phyloP scores from a whole-genome alignment of 345 rosid genomes.

The Eucalyptus paniculata region DNA sequence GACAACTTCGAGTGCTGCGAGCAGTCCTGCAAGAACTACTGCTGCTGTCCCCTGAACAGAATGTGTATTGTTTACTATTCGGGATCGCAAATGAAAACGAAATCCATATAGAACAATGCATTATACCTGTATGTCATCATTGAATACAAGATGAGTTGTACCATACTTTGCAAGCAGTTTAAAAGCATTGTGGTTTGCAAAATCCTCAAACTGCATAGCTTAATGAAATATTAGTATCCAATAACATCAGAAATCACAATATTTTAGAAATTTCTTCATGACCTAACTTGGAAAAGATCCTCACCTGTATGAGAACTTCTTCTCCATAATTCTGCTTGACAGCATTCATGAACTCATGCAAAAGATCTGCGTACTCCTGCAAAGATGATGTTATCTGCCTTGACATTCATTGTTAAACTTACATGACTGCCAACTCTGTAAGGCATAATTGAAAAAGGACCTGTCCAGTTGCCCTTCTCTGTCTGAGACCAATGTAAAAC shows the following conservation, averaged over 20 bases:
- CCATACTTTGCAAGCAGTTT: constrained; percentile 64
- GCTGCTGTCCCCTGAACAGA: constrained; percentile 79
- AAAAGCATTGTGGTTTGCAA: constrained; percentile 93
- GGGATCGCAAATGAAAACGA: not conserved
- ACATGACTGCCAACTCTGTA: not conserved
- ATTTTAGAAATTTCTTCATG: not conserved
- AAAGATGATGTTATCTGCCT: not conserved
- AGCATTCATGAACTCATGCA: constrained; percentile 80
- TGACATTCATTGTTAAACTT: not conserved
- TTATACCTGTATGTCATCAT: constrained; percentile 84
- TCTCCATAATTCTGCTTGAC: constrained; percentile 91
- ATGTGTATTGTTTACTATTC: not conserved
- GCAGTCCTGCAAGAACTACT: constrained; percentile 85
- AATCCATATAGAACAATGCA: not conserved
- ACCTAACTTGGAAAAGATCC: not conserved
- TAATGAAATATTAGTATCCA: not conserved
- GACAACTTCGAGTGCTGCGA: constrained; percentile 59
- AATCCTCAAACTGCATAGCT: constrained; percentile 78
- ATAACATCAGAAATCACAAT: not conserved
- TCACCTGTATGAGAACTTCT: constrained; percentile 75
- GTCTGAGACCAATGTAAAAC: constrained; percentile 73
- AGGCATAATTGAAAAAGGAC: constrained; percentile 3
- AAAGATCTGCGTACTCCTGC: constrained; percentile 69
- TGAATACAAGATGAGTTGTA: constrained; percentile 78
- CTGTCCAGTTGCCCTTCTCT: constrained; percentile 70